Evolutionary conservation across 2,329 filamentous ascomycete species (phyloP).

Genomic region (Polytolypa hystricis): DNA sequence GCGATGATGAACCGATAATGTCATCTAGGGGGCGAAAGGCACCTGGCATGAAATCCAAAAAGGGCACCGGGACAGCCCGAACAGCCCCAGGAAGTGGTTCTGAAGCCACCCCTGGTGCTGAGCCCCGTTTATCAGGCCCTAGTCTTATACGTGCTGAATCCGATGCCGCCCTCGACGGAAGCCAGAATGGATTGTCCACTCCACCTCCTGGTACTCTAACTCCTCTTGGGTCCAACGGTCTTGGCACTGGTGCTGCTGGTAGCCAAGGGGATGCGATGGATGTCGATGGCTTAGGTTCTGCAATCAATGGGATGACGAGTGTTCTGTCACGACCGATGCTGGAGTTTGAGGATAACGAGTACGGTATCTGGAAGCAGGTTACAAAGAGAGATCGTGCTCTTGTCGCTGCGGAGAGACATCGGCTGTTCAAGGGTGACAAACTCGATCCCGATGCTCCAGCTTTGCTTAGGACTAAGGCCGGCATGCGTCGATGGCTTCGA

Average conservation of each 20-base stretch:
- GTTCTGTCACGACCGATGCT: slow-evolving; percentile 60
- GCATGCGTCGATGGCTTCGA: slow-evolving; percentile 79
- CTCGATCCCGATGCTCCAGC: slow-evolving; percentile 83
- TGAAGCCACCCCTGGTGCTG: slow-evolving; percentile 57
- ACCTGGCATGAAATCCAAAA: slow-evolving; percentile 66
- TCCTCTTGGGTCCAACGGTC: slow-evolving; percentile 59
- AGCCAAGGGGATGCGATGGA: slow-evolving; percentile 82
- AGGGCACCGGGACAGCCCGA: slow-evolving; percentile 46
- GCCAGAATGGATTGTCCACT: slow-evolving; percentile 72
- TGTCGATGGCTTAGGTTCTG: slow-evolving; percentile 59
- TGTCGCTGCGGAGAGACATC: slow-evolving; percentile 73
- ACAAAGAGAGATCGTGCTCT: slow-evolving; percentile 91
- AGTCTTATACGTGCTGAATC: slow-evolving; percentile 55
- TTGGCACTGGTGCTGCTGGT: slow-evolving; percentile 44
- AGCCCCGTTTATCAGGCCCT: slow-evolving; percentile 36
- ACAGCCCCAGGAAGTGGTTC: slow-evolving; percentile 63
- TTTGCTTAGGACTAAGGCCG: slow-evolving; percentile 69
- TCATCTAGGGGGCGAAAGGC: slow-evolving; percentile 87
- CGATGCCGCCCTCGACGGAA: slow-evolving; percentile 61
- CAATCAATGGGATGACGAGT: slow-evolving; percentile 55
- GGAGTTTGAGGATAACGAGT: slow-evolving; percentile 79
- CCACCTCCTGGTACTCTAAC: slow-evolving; percentile 70
- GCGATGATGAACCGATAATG: slow-evolving; percentile 97
- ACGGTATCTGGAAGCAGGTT: slow-evolving; percentile 97
- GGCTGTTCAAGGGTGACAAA: slow-evolving; percentile 73